Conservation (phyloP, 1,139 yeast species). For the Oligophagozyma castellii region DNA sequence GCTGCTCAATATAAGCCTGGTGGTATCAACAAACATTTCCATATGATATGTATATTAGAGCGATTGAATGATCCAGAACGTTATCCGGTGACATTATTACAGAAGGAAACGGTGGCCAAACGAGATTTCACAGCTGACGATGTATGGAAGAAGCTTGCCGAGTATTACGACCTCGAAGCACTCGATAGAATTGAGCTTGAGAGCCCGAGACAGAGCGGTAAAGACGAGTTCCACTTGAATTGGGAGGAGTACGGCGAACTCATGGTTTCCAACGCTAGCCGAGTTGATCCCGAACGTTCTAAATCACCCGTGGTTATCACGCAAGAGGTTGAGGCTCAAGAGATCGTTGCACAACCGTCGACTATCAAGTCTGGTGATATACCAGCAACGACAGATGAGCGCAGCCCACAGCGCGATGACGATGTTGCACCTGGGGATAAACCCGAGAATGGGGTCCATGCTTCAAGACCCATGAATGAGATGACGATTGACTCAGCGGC, state of each 20-base stretch:
- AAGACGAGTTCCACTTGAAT: constrained; percentile 28
- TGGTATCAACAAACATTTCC: constrained; percentile 39
- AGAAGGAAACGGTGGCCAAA: constrained; percentile 16
- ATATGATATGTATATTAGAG: constrained; percentile 41
- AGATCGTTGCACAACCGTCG: too few relatives aligned
- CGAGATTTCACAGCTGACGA: constrained; percentile 35
- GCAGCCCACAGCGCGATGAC: background rate
- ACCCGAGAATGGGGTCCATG: too few relatives aligned
- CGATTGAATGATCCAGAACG: constrained; percentile 32
- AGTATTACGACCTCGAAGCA: constrained; percentile 35
- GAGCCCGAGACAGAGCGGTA: constrained; percentile 4
- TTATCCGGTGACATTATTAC: constrained; percentile 19
- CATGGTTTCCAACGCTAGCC: constrained; percentile 28
- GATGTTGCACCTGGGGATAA: too few relatives aligned
- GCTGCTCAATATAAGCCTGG: constrained; percentile 59
- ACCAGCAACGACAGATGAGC: background rate
- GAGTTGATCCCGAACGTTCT: constrained; percentile 6
- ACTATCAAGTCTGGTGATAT: background rate
- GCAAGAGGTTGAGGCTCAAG: background rate
- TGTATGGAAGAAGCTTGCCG: constrained; percentile 43
- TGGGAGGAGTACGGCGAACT: constrained; percentile 33
- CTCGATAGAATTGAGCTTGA: constrained; percentile 1
- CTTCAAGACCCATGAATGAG: too few relatives aligned
- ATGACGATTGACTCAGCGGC: too few relatives aligned
- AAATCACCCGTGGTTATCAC: background rate